phyloP scores from a whole-genome alignment of 345 rosid genomes.

The Sisymbrium altissimum region DNA sequence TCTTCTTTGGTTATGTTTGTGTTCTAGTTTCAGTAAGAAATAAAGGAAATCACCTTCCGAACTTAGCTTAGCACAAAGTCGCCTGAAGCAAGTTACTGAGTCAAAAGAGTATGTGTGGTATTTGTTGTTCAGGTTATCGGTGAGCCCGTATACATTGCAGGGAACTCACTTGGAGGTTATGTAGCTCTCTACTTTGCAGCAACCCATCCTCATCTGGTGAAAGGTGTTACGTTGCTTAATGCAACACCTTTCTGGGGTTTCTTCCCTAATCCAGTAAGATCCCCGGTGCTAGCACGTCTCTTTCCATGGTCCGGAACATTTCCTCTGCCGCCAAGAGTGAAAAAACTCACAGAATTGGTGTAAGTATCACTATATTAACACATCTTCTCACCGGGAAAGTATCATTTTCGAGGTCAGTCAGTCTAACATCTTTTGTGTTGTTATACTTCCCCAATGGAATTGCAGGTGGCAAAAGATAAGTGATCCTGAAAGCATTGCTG shows the following conservation, averaged over 20 bases:
- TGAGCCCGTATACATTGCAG: conserved; percentile 86
- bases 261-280: conserved; percentile 73
- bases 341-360: conserved; percentile 68
- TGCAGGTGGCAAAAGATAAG: conserved; percentile 92
- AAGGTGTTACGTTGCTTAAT: conserved; percentile 85
- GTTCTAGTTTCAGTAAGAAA: not conserved
- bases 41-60: not conserved
- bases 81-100: not conserved
- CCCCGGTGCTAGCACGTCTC: conserved; percentile 63
- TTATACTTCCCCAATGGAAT: not conserved
- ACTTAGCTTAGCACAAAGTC: not conserved
- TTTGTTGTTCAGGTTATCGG: conserved; percentile 62
- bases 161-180: conserved; percentile 93
- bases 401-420: not conserved
- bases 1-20: not conserved
- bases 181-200: conserved; percentile 90
- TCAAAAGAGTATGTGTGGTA: not conserved
- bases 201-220: conserved; percentile 71
- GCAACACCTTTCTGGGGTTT: conserved; percentile 99
- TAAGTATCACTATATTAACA: conserved; percentile 33
- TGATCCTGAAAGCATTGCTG: conserved; percentile 76
- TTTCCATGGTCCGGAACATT: conserved; percentile 92
- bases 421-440: not conserved
- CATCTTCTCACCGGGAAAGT: not conserved
- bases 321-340: conserved; percentile 80